Evolutionary conservation across 108 stramenopile genomes (phyloP).

Genomic region (Cyclotella atomus): DNA sequence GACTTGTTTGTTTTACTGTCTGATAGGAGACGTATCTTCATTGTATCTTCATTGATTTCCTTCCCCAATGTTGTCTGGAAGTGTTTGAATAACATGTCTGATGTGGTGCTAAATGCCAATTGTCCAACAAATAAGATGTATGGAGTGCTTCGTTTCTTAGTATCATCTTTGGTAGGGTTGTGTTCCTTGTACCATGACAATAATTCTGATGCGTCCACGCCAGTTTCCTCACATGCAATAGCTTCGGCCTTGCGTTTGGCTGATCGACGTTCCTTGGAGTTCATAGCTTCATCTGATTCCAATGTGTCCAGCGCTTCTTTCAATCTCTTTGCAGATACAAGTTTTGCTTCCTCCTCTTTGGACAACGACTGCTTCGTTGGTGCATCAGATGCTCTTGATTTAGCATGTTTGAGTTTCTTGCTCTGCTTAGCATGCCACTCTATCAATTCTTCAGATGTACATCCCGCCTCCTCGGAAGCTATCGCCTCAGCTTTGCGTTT

Average conservation of each 20-base stretch:
- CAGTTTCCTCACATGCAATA: slow-evolving; percentile 66
- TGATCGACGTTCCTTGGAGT: slow-evolving; percentile 76
- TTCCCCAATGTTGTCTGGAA: slow-evolving; percentile 63
- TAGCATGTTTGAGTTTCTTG: slow-evolving; percentile 10
- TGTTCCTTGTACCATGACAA: slow-evolving; percentile 32
- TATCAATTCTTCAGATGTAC: slow-evolving; percentile 18
- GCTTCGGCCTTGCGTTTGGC: slow-evolving; percentile 81
- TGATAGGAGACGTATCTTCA: slow-evolving; percentile 83
- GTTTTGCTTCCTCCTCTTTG: slow-evolving; percentile 25
- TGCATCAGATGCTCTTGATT: background rate
- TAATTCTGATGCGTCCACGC: slow-evolving; percentile 16
- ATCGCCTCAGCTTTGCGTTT: slow-evolving; percentile 57
- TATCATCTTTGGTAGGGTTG: background rate
- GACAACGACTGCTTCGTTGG: background rate
- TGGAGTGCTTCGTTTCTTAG: slow-evolving; percentile 60
- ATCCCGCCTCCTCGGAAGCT: slow-evolving; percentile 36
- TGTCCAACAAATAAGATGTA: slow-evolving; percentile 95
- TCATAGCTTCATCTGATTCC: slow-evolving; percentile 47
- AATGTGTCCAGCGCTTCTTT: slow-evolving; percentile 49
- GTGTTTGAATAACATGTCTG: slow-evolving; percentile 68
- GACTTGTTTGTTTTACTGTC: slow-evolving; percentile 78
- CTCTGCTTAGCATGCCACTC: slow-evolving; percentile 16
- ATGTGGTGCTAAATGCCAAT: slow-evolving; percentile 83
- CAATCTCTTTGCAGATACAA: slow-evolving; percentile 40
- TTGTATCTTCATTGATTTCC: slow-evolving; percentile 41